phyloP scores from a whole-genome alignment of 129 eudicot species.

The Gnaphalium uliginosum region DNA sequence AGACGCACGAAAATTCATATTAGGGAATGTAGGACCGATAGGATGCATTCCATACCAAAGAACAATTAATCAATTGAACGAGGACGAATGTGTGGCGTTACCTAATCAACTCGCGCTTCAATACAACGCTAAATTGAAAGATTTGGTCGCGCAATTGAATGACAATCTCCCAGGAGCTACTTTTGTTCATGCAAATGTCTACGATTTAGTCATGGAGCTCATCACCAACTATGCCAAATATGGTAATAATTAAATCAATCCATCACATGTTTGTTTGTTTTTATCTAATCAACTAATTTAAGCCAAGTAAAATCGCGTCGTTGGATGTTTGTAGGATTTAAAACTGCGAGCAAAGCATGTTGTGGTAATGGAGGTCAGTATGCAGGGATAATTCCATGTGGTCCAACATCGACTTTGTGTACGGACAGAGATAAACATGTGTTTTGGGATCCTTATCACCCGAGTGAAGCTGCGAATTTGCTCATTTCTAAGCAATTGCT shows the following conservation, averaged over 20 bases:
- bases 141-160: conserved; percentile 58
- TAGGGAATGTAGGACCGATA: conserved; percentile 90
- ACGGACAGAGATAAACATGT: conserved; percentile 83
- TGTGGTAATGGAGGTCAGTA: conserved; percentile 94
- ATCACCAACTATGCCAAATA: conserved; percentile 75
- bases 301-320: neutral
- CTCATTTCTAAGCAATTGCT: conserved; percentile 77
- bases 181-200: conserved; percentile 85
- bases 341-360: conserved; percentile 74
- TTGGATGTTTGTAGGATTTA: conserved; percentile 57
- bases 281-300: neutral
- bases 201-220: conserved; percentile 89
- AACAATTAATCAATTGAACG: conserved; percentile 71
- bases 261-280: neutral
- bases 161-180: conserved; percentile 83
- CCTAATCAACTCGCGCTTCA: conserved; percentile 76
- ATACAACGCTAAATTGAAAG: conserved; percentile 73
- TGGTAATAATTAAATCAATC: conserved; percentile 47
- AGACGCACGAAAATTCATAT: conserved; percentile 84
- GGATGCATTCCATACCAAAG: conserved; percentile 99
- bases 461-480: conserved; percentile 91
- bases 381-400: conserved; percentile 95
- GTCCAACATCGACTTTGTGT: conserved; percentile 89
- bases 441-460: conserved; percentile 99
- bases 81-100: conserved; percentile 73